phyloP scores from a whole-genome alignment of 192 early-diverging fungal species.

The Rhizoclosmatium globosum region DNA sequence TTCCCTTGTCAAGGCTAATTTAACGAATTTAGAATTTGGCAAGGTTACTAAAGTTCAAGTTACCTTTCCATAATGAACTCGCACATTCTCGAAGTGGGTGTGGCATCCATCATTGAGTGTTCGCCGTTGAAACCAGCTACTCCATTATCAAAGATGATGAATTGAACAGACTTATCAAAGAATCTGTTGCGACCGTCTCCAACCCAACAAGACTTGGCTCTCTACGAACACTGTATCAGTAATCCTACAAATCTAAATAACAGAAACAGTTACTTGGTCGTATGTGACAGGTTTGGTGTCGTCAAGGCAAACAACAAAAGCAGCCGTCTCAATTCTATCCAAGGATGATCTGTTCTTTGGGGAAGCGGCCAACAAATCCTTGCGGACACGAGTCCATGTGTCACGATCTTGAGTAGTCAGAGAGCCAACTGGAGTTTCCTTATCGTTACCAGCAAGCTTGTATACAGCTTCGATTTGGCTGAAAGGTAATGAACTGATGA shows the following conservation, averaged over 20 bases:
- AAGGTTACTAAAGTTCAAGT: not conserved
- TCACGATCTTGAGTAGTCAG: slow-evolving; percentile 96
- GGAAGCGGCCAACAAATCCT: slow-evolving; percentile 47
- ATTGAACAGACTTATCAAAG: slow-evolving; percentile 97
- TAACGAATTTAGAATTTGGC: not conserved
- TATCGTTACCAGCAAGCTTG: slow-evolving; percentile 67
- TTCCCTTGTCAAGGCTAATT: slow-evolving; percentile 61
- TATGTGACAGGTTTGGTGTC: slow-evolving; percentile 85
- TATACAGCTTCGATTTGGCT: slow-evolving; percentile 75
- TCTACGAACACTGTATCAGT: not conserved
- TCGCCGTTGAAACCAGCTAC: slow-evolving; percentile 96
- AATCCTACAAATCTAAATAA: not conserved
- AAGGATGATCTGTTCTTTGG: slow-evolving; percentile 76
- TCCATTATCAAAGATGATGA: slow-evolving; percentile 97
- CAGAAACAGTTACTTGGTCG: slow-evolving; percentile 66
- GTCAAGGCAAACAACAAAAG: slow-evolving; percentile 92
- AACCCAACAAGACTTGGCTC: slow-evolving; percentile 89
- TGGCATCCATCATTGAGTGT: slow-evolving; percentile 92
- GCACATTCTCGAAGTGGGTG: slow-evolving; percentile 88
- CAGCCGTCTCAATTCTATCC: slow-evolving; percentile 84
- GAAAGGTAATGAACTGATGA: not conserved
- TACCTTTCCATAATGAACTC: slow-evolving; percentile 73
- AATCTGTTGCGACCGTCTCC: slow-evolving; percentile 97
- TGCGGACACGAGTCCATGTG: slow-evolving; percentile 70
- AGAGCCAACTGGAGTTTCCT: slow-evolving; percentile 81